These are phyloP conservation scores for Hordeum pubiflorum DNA, from an alignment of 202 grass and related monocot genomes.

Conservation along the genomic window DNA sequence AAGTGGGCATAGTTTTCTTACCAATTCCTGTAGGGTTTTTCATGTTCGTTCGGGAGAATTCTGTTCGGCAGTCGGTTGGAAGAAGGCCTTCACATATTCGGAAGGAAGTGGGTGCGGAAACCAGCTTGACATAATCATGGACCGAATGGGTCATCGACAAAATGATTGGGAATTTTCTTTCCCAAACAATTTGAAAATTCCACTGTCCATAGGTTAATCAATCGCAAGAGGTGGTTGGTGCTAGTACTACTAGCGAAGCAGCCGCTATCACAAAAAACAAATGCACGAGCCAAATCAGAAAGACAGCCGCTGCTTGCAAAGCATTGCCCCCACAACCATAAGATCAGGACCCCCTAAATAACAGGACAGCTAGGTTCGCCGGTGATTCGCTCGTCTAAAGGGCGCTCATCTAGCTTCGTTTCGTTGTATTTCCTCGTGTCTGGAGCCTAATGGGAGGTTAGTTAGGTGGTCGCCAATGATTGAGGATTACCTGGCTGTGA, in stretches of 20 bases:
- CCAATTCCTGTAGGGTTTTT: neutral
- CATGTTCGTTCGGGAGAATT: neutral
- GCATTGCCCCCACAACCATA: neutral
- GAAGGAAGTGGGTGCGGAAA: neutral
- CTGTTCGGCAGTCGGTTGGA: neutral
- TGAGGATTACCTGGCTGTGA: conserved; percentile 21
- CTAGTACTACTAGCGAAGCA: neutral
- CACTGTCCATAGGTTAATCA: neutral
- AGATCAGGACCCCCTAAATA: neutral
- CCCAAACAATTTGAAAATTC: neutral
- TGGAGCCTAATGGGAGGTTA: conserved; percentile 13
- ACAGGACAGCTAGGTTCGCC: conserved; percentile 29
- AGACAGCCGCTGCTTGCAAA: conserved; percentile 16
- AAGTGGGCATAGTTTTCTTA: neutral
- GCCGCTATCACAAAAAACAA: neutral
- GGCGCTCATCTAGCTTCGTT: neutral
- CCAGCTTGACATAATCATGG: conserved; percentile 11
- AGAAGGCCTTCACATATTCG: neutral
- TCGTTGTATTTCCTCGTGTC: neutral
- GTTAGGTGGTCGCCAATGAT: conserved; percentile 34
- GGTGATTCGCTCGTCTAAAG: conserved; percentile 2
- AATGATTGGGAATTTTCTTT: conserved; percentile 12
- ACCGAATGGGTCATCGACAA: neutral
- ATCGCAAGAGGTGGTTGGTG: conserved; percentile 5
- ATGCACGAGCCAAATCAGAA: conserved; percentile 1